A percentile compares a stretch with the other conserved stretches of the same genome.
phyloP scores from a whole-genome alignment of 2,329 filamentous ascomycete genomes.

The Huntiella decipiens region DNA sequence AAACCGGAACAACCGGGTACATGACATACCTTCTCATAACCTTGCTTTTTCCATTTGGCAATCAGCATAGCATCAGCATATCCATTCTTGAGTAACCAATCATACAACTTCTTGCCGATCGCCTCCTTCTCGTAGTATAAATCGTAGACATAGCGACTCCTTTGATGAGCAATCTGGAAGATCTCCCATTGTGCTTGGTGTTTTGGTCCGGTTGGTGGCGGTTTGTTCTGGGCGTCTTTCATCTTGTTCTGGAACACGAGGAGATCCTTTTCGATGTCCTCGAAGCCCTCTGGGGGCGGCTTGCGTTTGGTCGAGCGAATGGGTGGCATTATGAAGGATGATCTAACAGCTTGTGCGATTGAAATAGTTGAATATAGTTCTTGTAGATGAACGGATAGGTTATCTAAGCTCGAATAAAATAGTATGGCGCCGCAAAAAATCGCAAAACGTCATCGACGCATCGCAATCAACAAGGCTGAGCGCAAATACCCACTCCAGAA shows the following conservation, averaged over 20 bases:
- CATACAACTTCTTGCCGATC: slow-evolving; percentile 79
- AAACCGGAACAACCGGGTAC: no score
- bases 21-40: slow-evolving; percentile 72
- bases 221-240: slow-evolving; percentile 86
- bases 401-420: not conserved
- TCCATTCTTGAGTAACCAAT: slow-evolving; percentile 89
- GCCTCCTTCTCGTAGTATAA: slow-evolving; percentile 96
- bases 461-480: slow-evolving; percentile 8
- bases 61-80: slow-evolving; percentile 93
- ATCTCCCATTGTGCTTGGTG: slow-evolving; percentile 93
- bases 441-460: not conserved
- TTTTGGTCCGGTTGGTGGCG: slow-evolving; percentile 58
- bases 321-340: slow-evolving; percentile 43
- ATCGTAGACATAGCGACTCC: slow-evolving; percentile 86
- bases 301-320: slow-evolving; percentile 62
- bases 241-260: slow-evolving; percentile 78
- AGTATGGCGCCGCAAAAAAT: not conserved
- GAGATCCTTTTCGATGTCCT: slow-evolving; percentile 72
- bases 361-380: no score
- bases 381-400: no score
- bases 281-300: slow-evolving; percentile 69
- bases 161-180: slow-evolving; percentile 90
- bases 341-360: slow-evolving; percentile 3
- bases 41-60: slow-evolving; percentile 99
- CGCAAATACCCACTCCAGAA: not conserved